These are phyloP conservation scores for Sclerotinia sclerotiorum DNA, from an alignment of 2,329 filamentous ascomycete genomes.

Conservation along the genomic window DNA sequence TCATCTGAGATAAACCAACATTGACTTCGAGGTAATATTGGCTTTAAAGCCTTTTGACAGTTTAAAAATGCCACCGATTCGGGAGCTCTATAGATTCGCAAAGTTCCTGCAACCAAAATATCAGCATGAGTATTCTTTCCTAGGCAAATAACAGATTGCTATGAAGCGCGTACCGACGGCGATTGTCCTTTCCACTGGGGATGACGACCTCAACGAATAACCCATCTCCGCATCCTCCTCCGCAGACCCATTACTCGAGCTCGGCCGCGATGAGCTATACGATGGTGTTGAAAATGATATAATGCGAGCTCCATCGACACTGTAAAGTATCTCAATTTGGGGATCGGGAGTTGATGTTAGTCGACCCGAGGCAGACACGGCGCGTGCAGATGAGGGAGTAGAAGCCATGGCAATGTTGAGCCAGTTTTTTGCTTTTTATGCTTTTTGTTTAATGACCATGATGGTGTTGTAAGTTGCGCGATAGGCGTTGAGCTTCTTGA, in stretches of 20 bases:
- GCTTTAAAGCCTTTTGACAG: conserved; percentile 78
- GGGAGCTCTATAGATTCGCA: conserved; percentile 82
- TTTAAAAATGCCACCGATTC: conserved; percentile 86
- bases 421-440: neutral
- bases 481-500: neutral
- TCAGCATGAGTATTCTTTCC: conserved; percentile 20
- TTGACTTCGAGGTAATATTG: conserved; percentile 85
- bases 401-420: conserved; percentile 29
- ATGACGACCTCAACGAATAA: conserved; percentile 70
- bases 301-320: conserved; percentile 39
- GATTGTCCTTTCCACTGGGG: conserved; percentile 76
- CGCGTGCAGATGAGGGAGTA: conserved; percentile 29
- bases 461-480: conserved; percentile 6
- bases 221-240: conserved; percentile 48
- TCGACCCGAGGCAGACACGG: conserved; percentile 27
- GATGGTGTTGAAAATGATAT: conserved; percentile 54
- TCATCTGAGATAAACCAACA: conserved; percentile 86
- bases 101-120: conserved; percentile 53
- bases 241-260: conserved; percentile 37
- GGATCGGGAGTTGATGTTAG: conserved; percentile 33
- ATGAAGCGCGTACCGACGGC: conserved; percentile 61
- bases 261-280: conserved; percentile 23
- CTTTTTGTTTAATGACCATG: conserved; percentile 22
- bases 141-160: conserved; percentile 1
- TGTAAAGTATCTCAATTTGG: conserved; percentile 40